phyloP scores from a whole-genome alignment of 2,329 filamentous ascomycete species.

The Ascochyta pisi region DNA sequence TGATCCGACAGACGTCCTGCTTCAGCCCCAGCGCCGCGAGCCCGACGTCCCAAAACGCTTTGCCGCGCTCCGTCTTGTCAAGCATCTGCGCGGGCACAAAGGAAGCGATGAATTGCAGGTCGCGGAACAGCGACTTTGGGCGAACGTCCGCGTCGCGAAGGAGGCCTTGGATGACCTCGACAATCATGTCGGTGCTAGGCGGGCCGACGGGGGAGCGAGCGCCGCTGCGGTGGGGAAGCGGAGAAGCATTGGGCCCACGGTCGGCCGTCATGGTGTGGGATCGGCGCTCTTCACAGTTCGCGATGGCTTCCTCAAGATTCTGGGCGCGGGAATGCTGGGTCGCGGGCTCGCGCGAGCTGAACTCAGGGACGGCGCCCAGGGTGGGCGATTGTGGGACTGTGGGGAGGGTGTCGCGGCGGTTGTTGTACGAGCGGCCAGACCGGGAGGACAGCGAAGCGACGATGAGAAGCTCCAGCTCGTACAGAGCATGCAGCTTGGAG shows the following conservation, averaged over 20 bases:
- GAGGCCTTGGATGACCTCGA: slow-evolving; percentile 52
- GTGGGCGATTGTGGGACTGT: slow-evolving; percentile 55
- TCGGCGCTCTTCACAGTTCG: slow-evolving; percentile 72
- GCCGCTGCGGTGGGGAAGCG: slow-evolving; percentile 43
- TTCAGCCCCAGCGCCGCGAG: slow-evolving; percentile 89
- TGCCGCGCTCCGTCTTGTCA: slow-evolving; percentile 66
- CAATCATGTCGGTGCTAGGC: slow-evolving; percentile 53
- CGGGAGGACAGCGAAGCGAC: slow-evolving; percentile 72
- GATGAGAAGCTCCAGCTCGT: slow-evolving; percentile 83
- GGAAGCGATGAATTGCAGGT: slow-evolving; percentile 64
- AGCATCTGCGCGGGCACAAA: slow-evolving; percentile 65
- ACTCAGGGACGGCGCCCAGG: slow-evolving; percentile 53
- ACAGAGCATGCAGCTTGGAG: slow-evolving; percentile 81
- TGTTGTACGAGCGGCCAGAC: slow-evolving; percentile 54
- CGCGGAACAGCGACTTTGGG: slow-evolving; percentile 57
- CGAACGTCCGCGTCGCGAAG: slow-evolving; percentile 55
- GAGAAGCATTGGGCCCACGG: slow-evolving; percentile 44
- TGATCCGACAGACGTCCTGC: slow-evolving; percentile 83
- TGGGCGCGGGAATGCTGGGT: slow-evolving; percentile 52
- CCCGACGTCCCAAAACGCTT: slow-evolving; percentile 89
- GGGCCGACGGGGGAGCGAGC: slow-evolving; percentile 48
- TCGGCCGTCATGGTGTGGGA: slow-evolving; percentile 61
- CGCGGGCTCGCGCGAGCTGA: slow-evolving; percentile 53
- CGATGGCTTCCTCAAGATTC: slow-evolving; percentile 70
- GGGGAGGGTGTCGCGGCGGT: slow-evolving; percentile 49